Base-by-base conservation (phyloP, 2,329 filamentous ascomycete genomes). In the Tolypocladium ovalisporum region DNA sequence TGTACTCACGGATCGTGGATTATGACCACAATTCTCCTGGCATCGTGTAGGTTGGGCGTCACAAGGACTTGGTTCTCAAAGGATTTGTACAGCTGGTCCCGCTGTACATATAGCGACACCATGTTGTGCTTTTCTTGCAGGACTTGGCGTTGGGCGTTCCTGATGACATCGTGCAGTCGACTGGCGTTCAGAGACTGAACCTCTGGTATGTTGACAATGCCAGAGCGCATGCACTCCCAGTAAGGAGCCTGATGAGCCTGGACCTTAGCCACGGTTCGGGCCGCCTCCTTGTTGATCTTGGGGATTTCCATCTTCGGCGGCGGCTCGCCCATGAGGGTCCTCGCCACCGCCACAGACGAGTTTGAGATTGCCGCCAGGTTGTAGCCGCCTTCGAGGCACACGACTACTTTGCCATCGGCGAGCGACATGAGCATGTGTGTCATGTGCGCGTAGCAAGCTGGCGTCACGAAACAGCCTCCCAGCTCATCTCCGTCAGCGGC, bases 381-480 rank as follows among this genome's bases (percentile, higher is more conserved):
- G 73, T 99, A 99, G 10, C 94, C 94, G 27, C 94, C 94, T 74
- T 99, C 94, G 2, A 99, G 79, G 68, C 92, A 97, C 10, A 97
- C 93, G 2, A 90, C 89, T 17, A 99, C 81, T 68, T 92, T 96
- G 34, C 94, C 94, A 51, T 86, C 81, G 0, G 94, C 93, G 24
- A 99, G 79, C 2, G 90, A 91, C 92, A 97, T 97, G 53, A 99
- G 82, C 93, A 97, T 97, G 68, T 97, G 91, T 19, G 94, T 97
- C 94, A 99, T 97, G 68, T 99, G 93, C 17, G 92, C 90, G 69
- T 97, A 99, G 68, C 94, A 96, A 5, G 85, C 75, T 0, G 94
- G 94, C 1, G 91, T 88, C 6, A 99, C 94, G 67, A 90, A 93
- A 70, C 94, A 99, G 36, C 89, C 90, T 54, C 94, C 94, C 1